Evolutionary conservation across 176 grass and related monocot species (phyloP).

Genomic region (Paspalum vaginatum): DNA sequence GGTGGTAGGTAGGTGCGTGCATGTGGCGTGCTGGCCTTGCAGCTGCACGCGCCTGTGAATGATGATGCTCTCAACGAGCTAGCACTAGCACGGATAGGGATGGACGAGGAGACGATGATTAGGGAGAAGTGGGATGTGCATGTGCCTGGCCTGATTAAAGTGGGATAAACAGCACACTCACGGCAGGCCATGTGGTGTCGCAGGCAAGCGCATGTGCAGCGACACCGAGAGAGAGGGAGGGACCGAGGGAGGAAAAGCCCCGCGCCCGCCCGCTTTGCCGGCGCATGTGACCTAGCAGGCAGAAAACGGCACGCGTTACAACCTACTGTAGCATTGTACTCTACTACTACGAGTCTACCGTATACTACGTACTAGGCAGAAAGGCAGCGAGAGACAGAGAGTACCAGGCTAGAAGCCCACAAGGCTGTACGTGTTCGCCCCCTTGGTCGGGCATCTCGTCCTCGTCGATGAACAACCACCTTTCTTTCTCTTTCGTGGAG

Average conservation of each 20-base stretch:
- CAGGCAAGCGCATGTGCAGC: constrained; percentile 45
- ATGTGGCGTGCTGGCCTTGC: constrained; percentile 42
- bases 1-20: constrained; percentile 31
- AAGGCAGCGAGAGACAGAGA: not conserved
- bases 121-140: constrained; percentile 27
- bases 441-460: too few species aligned
- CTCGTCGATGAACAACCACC: not conserved
- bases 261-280: constrained; percentile 23
- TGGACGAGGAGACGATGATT: not conserved
- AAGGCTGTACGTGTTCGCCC: not conserved
- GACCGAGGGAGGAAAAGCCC: not conserved
- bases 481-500: not conserved
- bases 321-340: not conserved
- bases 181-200: constrained; percentile 51
- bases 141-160: constrained; percentile 56
- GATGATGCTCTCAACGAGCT: not conserved
- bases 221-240: not conserved
- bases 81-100: not conserved
- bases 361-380: not conserved
- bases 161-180: constrained; percentile 20
- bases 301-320: not conserved
- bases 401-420: not conserved
- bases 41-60: not conserved
- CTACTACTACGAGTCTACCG: not conserved
- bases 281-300: constrained; percentile 35